Conservation (phyloP, 2,329 filamentous ascomycete genomes). For the Aspergillus spinulosporus region DNA sequence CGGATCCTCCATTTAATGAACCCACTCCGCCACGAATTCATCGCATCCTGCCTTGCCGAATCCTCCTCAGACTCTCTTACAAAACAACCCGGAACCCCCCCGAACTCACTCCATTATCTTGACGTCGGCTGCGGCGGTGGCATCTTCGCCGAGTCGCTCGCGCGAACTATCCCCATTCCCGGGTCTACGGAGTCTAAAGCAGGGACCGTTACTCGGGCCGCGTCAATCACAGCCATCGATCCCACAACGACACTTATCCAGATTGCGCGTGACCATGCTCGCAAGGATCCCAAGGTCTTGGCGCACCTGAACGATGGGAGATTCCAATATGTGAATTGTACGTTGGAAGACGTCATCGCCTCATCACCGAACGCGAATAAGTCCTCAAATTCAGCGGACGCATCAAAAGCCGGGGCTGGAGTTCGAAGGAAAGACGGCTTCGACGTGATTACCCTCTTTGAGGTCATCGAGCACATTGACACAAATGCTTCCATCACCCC, state of each 20-base stretch:
- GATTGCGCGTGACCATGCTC: slow-evolving; percentile 74
- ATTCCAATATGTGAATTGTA: slow-evolving; percentile 71
- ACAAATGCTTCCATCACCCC: slow-evolving; percentile 74
- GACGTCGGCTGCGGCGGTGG: slow-evolving; percentile 95
- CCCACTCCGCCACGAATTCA: slow-evolving; percentile 91
- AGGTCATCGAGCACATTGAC: slow-evolving; percentile 92
- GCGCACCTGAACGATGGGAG: slow-evolving; percentile 52
- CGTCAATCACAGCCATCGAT: slow-evolving; percentile 48
- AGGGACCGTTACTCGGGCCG: slow-evolving; percentile 39
- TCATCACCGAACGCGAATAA: not conserved
- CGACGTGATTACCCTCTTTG: slow-evolving; percentile 85
- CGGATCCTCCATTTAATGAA: slow-evolving; percentile 97
- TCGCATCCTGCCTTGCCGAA: slow-evolving; percentile 65
- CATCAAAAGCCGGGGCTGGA: slow-evolving; percentile 23
- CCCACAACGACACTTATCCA: slow-evolving; percentile 46
- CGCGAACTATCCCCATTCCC: slow-evolving; percentile 40
- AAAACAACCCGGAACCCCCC: slow-evolving; percentile 24
- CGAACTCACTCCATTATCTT: slow-evolving; percentile 61
- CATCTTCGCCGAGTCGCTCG: slow-evolving; percentile 79
- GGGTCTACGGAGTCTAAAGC: slow-evolving; percentile 17
- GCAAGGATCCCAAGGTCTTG: slow-evolving; percentile 68
- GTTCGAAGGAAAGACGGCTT: slow-evolving; percentile 49
- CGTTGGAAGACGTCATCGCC: slow-evolving; percentile 62
- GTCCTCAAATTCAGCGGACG: slow-evolving; percentile 13
- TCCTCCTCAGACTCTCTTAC: slow-evolving; percentile 20